Base-by-base conservation (phyloP, 2,329 filamentous ascomycete species). In the Beauveria varroae region DNA sequence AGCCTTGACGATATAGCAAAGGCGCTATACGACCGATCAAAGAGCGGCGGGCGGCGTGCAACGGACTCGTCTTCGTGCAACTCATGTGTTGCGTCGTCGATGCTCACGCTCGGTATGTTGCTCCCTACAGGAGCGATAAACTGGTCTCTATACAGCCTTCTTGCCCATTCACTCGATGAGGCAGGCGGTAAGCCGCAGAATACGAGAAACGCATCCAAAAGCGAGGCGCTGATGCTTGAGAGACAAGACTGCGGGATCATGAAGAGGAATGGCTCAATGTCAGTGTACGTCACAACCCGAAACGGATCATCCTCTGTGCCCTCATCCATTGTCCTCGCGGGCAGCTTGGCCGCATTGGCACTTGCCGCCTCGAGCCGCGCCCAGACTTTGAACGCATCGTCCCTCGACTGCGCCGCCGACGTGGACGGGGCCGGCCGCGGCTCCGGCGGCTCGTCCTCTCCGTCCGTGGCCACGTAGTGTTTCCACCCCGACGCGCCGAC, bases 261-360 rank as follows among this genome's bases (percentile, higher is more conserved):
- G 37, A 85, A 75, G 2, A 96, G 69, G 30, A 89, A 79, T 0
- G 83, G 79, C 64, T 85, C 76, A 22, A 97, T 78, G 70, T 98
- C 95, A 0, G 86, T 83, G 66, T 87, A 92, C 68, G 97, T 83
- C 51, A 96, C 83, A 3, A 95, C 84, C 41, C 92, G 83, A 66
- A 89, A 96, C 0, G 91, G 89, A 68, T 97, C 93, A 62, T 93
- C 88, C 65, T 91, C 88, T 18, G 82, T 83, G 2, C 84, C 81
- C 28, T 91, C 86, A 70, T 97, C 91, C 63, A 89, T 78, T 0
- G 88, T 88, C 54, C 89, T 84, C 18, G 89, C 89, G 6, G 92
- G 90, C 61, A 86, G 76, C 46, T 76, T 78, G 9, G 87, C 79
- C 47, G 75, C 74, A 16, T 68, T 64, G 1, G 77, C 76, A 30